phyloP scores from a whole-genome alignment of 1,284 basidiomycete species.

The Apiotrichum akiyoshidainum region DNA sequence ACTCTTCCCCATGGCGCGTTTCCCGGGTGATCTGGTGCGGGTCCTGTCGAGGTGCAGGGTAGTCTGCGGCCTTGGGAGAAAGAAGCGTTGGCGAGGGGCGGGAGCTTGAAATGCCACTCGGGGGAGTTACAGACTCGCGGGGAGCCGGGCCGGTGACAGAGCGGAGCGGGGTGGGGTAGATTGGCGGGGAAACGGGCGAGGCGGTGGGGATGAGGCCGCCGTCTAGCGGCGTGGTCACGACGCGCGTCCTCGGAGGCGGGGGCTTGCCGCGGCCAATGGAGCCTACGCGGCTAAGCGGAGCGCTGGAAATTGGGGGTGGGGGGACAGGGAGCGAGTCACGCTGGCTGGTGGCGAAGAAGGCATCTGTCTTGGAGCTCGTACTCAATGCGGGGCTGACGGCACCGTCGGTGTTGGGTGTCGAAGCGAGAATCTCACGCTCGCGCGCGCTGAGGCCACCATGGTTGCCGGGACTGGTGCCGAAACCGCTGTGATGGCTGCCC shows the following conservation, averaged over 20 bases:
- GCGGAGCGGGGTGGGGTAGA: constrained; percentile 9
- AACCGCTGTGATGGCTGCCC: neutral
- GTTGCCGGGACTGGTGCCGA: constrained; percentile 1
- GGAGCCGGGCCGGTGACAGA: constrained; percentile 13
- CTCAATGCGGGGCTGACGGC: constrained; percentile 31
- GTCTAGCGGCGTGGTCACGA: constrained; percentile 14
- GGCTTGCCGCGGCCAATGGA: constrained; percentile 10
- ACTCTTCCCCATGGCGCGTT: constrained; percentile 15
- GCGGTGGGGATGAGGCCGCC: neutral
- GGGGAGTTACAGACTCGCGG: neutral
- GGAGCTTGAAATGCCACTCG: constrained; percentile 3
- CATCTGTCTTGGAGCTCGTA: constrained; percentile 38
- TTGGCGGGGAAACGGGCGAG: constrained; percentile 3
- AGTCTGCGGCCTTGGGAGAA: neutral
- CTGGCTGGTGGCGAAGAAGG: constrained; percentile 36
- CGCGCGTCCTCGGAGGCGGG: constrained; percentile 8
- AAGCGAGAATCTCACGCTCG: constrained; percentile 3
- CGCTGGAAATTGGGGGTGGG: constrained; percentile 21
- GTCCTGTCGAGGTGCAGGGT: neutral
- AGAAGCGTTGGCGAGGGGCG: neutral
- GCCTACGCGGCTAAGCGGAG: neutral
- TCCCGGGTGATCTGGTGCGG: constrained; percentile 11
- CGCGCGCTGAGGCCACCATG: neutral
- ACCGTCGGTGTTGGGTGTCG: constrained; percentile 6
- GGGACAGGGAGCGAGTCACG: constrained; percentile 34